Percentiles rank a stretch among this genome's conserved stretches.
phyloP scores from a whole-genome alignment of 768 basidiomycete genomes.

The Fomitopsis pulvina region DNA sequence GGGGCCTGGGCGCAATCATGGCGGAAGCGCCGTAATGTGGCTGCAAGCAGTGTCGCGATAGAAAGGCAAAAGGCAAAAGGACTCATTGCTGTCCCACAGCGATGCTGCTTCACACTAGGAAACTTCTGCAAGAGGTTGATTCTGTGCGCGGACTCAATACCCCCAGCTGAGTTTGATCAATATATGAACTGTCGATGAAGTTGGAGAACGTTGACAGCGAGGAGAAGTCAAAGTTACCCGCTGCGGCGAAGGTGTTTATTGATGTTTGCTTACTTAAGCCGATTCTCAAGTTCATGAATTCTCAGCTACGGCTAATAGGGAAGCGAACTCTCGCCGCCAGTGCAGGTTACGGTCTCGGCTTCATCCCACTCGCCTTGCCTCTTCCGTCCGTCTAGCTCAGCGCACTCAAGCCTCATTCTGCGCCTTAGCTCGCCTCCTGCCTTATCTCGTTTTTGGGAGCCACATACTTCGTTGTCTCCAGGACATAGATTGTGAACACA shows the following conservation, averaged over 20 bases:
- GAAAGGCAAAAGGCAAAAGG: background rate
- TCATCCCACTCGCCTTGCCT: background rate
- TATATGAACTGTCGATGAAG: too few relatives aligned
- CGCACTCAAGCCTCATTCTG: background rate
- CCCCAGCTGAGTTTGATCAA: too few relatives aligned
- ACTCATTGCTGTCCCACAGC: too few relatives aligned
- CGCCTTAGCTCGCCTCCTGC: background rate
- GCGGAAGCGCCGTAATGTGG: background rate
- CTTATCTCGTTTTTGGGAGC: background rate
- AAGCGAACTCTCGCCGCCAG: background rate
- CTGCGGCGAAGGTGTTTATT: background rate
- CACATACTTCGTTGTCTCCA: background rate
- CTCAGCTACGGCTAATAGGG: background rate
- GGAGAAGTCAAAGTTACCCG: background rate
- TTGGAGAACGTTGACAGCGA: too few relatives aligned
- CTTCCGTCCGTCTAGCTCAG: background rate
- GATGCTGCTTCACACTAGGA: too few relatives aligned
- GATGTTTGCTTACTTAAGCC: background rate
- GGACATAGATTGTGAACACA: background rate
- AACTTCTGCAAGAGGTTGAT: too few relatives aligned
- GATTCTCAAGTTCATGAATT: background rate
- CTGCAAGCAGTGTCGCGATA: background rate
- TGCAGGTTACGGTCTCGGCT: background rate
- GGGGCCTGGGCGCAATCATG: background rate
- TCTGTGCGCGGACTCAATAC: too few relatives aligned